Conservation (phyloP, 1,284 basidiomycete genomes). For the Thecaphora thlaspeos region DNA sequence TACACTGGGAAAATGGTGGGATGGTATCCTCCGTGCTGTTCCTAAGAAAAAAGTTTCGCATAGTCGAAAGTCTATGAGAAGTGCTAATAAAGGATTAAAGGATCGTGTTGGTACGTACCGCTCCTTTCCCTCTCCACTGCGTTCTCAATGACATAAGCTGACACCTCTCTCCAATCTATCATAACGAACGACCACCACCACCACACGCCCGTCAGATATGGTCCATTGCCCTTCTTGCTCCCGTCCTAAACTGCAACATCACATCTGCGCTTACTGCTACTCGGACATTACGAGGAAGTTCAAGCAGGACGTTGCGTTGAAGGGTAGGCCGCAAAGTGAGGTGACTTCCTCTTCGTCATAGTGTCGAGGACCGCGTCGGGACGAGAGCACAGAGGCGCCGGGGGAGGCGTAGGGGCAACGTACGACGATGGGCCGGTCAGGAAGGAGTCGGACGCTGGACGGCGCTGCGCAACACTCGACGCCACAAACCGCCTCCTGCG, state of each 20-base stretch:
- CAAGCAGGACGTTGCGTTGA: too few relatives aligned
- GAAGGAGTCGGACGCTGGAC: too few relatives aligned
- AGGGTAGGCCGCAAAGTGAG: too few relatives aligned
- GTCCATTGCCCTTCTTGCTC: constrained; percentile 91
- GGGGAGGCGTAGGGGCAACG: too few relatives aligned
- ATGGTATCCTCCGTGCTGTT: constrained; percentile 83
- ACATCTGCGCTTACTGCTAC: constrained; percentile 83
- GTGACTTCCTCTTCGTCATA: too few relatives aligned
- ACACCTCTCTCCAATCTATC: too few relatives aligned
- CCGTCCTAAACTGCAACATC: constrained; percentile 79
- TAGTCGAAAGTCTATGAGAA: constrained; percentile 90
- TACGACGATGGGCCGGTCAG: too few relatives aligned
- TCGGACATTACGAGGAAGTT: constrained; percentile 65
- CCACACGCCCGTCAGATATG: constrained; percentile 66
- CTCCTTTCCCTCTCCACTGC: constrained; percentile 1
- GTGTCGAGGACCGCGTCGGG: too few relatives aligned
- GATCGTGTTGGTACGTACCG: constrained; percentile 75
- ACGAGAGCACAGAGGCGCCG: too few relatives aligned
- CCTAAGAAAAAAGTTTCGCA: constrained; percentile 94
- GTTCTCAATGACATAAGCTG: constrained; percentile 11
- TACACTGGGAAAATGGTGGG: constrained; percentile 61
- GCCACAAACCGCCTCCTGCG: too few relatives aligned
- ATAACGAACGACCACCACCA: too few relatives aligned
- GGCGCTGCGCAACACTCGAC: too few relatives aligned
- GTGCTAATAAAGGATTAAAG: constrained; percentile 89